Conservation (phyloP, 2,329 filamentous ascomycete genomes). For the Hypomyces rosellus region DNA sequence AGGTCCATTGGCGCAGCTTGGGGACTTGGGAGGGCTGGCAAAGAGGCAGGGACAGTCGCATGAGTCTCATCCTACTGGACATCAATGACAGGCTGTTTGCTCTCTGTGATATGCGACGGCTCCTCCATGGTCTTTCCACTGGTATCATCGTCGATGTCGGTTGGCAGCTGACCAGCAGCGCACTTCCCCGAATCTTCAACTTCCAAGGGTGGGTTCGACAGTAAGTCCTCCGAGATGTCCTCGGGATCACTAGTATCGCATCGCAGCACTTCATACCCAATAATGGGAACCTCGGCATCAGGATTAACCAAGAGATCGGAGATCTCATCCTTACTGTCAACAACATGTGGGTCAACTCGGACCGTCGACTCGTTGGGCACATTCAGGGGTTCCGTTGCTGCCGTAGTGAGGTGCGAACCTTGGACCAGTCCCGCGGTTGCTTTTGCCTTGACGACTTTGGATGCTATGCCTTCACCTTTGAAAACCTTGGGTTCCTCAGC, state of each 20-base stretch:
- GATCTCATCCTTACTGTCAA: neutral
- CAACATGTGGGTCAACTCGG: neutral
- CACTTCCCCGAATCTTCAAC: neutral
- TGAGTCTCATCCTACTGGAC: slow-evolving; percentile 10
- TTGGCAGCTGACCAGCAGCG: slow-evolving; percentile 4
- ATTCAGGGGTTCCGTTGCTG: neutral
- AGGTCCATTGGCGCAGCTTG: neutral
- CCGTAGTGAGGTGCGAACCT: neutral
- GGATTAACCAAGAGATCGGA: neutral
- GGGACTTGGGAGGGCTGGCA: slow-evolving; percentile 1
- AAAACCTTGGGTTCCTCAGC: slow-evolving; percentile 7
- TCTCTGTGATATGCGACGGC: slow-evolving; percentile 5
- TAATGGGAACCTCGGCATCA: neutral
- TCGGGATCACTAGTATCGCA: neutral
- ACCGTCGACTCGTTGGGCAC: neutral
- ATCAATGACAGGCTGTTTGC: slow-evolving; percentile 2
- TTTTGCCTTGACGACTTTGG: too few relatives aligned
- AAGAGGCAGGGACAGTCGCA: slow-evolving; percentile 1
- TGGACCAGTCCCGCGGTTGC: too few relatives aligned
- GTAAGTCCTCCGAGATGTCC: neutral
- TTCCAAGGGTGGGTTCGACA: slow-evolving; percentile 7
- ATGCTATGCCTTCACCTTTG: slow-evolving; percentile 7
- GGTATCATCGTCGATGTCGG: slow-evolving; percentile 4
- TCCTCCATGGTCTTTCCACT: neutral
- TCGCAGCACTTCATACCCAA: neutral